Evolutionary conservation across 306 rosid genomes (phyloP), one percentile per base, ranked within the genome.

Genomic region (Trichosanthes cucumerina): DNA sequence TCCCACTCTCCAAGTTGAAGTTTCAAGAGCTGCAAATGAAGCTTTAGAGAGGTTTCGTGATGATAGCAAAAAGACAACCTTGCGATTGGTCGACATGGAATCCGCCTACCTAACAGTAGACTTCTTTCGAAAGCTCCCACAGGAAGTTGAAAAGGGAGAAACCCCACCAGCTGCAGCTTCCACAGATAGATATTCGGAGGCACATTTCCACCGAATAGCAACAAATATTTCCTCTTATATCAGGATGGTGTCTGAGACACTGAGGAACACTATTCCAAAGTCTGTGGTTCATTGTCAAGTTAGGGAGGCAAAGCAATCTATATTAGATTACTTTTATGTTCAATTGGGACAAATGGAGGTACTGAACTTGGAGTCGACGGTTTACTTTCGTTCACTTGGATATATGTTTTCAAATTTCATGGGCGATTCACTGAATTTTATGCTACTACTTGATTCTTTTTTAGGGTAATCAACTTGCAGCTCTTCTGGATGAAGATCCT

Each of bases 241-340:
- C 53, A 79, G 76, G 64, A 83, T 85, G 87, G 91, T 85, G n/a
- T 83, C 87, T 1, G 86, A 87, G 80, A 85, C 88, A 23, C 76
- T 87, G 76, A 83, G 59, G 77, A 83, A 81, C 80, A 47, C 82
- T 15, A 85, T 87, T 54, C 90, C 90, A 1, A 87, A 87, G 82
- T 82, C 88, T 83, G 86, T 83, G 56, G 90, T 85, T 79, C 88
- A 87, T 38, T 87, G 88, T 75, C 90, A 87, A 85, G 90, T 87
- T 57, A 81, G 80, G 83, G 90, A 85, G 78, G 90, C 90, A 53
- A 83, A 87, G 72, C 82, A 84, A 68, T 87, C 88, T 74, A 73
- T 87, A 75, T 81, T 87, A 0, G 76, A 85, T 82, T 80, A 80
- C 81, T 87, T 87, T 74, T 87, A 83, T n/a, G 70, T 79, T 2